phyloP scores from a whole-genome alignment of 768 basidiomycete genomes.

The Tricholoma hemisulphureum region DNA sequence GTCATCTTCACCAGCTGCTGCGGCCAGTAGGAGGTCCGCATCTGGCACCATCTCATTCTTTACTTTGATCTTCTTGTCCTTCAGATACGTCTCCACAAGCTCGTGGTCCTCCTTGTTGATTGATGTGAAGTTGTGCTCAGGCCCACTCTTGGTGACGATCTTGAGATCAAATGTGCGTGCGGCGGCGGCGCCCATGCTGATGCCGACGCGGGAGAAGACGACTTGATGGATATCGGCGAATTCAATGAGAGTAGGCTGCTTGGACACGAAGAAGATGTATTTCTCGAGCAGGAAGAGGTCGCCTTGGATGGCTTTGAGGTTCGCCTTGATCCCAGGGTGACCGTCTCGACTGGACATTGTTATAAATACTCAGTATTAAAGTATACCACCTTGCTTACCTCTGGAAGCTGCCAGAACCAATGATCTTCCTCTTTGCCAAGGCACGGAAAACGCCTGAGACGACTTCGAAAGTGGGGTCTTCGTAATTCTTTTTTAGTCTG shows the following conservation, averaged over 20 bases:
- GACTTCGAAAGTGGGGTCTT: constrained; percentile 93
- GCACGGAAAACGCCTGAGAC: constrained; percentile 93
- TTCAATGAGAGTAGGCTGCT: constrained; percentile 88
- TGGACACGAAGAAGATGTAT: constrained; percentile 96
- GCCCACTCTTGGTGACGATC: constrained; percentile 79
- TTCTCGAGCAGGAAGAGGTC: constrained; percentile 98
- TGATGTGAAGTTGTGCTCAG: constrained; percentile 87
- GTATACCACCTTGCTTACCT: constrained; percentile 46
- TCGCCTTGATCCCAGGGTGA: constrained; percentile 94
- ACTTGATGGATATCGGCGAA: constrained; percentile 87
- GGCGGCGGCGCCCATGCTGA: constrained; percentile 75
- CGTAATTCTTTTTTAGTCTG: constrained; percentile 88
- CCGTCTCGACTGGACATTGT: constrained; percentile 66
- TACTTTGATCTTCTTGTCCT: constrained; percentile 86
- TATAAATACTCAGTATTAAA: background rate
- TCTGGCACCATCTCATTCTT: constrained; percentile 97
- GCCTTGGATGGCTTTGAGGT: constrained; percentile 94
- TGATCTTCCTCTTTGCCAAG: constrained; percentile 87
- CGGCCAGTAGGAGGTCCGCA: constrained; percentile 69
- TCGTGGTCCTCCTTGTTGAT: constrained; percentile 97
- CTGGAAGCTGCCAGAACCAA: constrained; percentile 81
- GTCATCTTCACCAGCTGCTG: constrained; percentile 63
- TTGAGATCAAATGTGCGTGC: constrained; percentile 94
- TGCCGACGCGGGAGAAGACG: constrained; percentile 90
- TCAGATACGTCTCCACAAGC: constrained; percentile 78